Conservation (phyloP, 2,329 filamentous ascomycete genomes). For the Xylaria sp. region DNA sequence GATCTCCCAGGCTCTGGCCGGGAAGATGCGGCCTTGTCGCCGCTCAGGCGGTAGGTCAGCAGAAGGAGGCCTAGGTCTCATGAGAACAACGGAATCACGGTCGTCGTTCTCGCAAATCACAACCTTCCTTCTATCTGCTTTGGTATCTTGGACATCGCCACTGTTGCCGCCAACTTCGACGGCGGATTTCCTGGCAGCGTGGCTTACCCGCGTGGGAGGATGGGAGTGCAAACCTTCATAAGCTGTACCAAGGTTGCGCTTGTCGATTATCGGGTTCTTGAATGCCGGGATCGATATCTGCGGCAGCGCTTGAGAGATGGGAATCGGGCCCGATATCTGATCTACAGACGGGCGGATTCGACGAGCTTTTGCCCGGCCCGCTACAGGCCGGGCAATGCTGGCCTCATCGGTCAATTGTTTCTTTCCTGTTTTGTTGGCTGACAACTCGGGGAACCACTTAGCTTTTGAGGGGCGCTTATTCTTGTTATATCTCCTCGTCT, state of each 20-base stretch:
- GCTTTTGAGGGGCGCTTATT: not conserved
- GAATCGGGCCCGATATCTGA: not conserved
- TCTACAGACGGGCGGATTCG: not conserved
- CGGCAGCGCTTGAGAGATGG: not conserved
- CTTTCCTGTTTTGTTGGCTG: not conserved
- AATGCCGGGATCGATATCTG: not conserved
- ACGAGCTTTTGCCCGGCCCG: not conserved
- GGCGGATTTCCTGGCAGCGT: not conserved
- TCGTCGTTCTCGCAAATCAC: not conserved
- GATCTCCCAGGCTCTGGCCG: not conserved
- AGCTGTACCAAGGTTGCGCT: constrained; percentile 14
- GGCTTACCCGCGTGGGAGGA: constrained; percentile 11
- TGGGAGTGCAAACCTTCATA: constrained; percentile 26
- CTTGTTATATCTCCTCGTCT: not conserved
- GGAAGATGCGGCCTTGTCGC: constrained; percentile 14
- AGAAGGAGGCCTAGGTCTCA: not conserved
- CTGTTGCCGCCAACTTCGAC: not conserved
- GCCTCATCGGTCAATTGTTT: not conserved
- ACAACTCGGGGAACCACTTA: not conserved
- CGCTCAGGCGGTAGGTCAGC: constrained; percentile 8
- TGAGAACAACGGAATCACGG: not conserved
- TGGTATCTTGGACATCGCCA: constrained; percentile 1
- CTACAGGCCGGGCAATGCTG: not conserved
- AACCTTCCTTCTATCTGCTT: not conserved
- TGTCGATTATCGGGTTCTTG: not conserved